phyloP scores from a whole-genome alignment of 2,329 filamentous ascomycete species.

The Sporothrix brunneoviolacea region DNA sequence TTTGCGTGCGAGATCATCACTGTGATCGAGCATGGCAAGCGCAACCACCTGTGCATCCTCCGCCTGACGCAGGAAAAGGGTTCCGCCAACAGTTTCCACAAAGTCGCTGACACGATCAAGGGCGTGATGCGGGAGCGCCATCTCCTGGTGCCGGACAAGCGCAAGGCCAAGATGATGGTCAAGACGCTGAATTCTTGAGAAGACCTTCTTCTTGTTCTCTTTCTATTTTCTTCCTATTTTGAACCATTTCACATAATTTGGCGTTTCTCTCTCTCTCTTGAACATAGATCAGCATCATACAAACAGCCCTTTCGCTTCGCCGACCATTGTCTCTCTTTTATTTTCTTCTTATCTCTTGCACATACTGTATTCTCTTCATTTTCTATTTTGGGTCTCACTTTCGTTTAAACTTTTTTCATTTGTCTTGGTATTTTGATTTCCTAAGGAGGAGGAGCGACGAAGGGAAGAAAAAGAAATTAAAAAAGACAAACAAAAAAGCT shows the following conservation, averaged over 20 bases:
- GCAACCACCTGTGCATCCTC: constrained; percentile 68
- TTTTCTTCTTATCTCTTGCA: no score
- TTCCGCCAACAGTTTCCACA: constrained; percentile 83
- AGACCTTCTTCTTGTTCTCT: not conserved
- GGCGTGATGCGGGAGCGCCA: constrained; percentile 58
- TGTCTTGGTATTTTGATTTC: no score
- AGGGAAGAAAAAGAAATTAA: no score
- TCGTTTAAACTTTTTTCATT: no score
- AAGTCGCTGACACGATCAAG: constrained; percentile 70
- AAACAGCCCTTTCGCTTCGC: no score
- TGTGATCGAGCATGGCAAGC: constrained; percentile 76
- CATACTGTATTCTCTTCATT: no score
- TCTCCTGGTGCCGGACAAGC: constrained; percentile 62
- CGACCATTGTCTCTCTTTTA: no score
- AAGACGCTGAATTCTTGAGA: constrained; percentile 51
- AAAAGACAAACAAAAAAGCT: no score
- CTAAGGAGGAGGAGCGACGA: no score
- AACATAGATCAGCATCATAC: no score
- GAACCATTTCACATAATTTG: not conserved
- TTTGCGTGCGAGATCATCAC: constrained; percentile 85
- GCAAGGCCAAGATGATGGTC: constrained; percentile 66
- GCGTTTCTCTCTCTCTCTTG: not conserved
- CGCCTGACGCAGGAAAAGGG: constrained; percentile 86
- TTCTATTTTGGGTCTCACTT: no score
- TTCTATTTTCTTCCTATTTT: not conserved